A percentile compares a stretch with the other conserved stretches of the same genome.
Conservation (phyloP, 2,329 filamentous ascomycete species). For the Stromatinia cepivora region DNA sequence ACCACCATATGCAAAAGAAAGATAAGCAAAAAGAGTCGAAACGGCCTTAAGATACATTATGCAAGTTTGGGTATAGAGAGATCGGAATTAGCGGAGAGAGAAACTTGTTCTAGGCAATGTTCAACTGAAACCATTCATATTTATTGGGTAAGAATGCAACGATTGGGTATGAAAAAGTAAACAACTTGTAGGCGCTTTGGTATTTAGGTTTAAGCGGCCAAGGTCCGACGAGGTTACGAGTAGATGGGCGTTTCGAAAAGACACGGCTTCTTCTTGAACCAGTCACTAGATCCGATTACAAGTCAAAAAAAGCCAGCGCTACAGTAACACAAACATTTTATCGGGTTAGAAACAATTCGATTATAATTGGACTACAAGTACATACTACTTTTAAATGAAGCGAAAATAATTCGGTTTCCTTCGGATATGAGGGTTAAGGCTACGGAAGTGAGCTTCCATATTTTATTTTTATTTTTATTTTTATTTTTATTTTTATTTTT, state of each 20-base stretch:
- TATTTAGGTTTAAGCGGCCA: slow-evolving; percentile 6
- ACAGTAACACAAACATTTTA: neutral
- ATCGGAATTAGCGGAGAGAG: neutral
- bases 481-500: neutral
- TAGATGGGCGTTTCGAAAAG: slow-evolving; percentile 14
- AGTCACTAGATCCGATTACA: neutral
- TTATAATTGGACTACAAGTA: neutral
- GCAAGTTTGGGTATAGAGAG: neutral
- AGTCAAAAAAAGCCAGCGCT: neutral
- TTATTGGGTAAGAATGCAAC: slow-evolving; percentile 15
- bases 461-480: neutral
- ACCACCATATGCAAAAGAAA: neutral
- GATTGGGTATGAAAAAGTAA: slow-evolving; percentile 8
- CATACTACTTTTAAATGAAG: neutral
- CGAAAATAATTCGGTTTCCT: neutral
- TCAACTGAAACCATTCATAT: neutral
- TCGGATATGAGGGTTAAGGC: neutral
- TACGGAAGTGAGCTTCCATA: neutral
- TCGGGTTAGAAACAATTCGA: neutral
- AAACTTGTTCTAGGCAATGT: neutral
- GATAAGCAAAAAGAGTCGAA: neutral
- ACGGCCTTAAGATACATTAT: neutral
- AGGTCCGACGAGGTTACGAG: too few species aligned
- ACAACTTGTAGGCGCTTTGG: slow-evolving; percentile 8
- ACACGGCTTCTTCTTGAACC: neutral